A percentile compares a stretch with the other conserved stretches of the same genome.
Conservation (phyloP, 1,284 basidiomycete genomes). For the Hypsizygus ulmarius region DNA sequence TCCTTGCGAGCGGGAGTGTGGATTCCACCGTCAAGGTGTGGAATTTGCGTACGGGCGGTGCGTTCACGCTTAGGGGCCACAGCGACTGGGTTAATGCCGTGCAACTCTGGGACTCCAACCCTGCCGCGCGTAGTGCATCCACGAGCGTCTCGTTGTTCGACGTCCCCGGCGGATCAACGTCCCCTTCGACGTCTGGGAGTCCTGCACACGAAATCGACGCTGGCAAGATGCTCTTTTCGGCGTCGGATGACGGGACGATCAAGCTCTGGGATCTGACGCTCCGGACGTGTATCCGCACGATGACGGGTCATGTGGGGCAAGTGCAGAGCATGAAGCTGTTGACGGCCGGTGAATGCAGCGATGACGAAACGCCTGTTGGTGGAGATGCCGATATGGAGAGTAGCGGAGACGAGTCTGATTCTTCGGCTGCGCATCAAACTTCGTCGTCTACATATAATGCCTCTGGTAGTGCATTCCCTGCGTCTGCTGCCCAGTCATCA, state of each 20-base stretch:
- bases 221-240: constrained; percentile 95
- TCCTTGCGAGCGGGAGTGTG: constrained; percentile 89
- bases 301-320: constrained; percentile 91
- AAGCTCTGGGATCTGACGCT: constrained; percentile 90
- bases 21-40: constrained; percentile 92
- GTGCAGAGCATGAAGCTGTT: constrained; percentile 90
- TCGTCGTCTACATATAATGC: constrained; percentile 1
- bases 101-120: constrained; percentile 84
- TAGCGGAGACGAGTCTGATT: background rate
- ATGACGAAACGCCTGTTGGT: constrained; percentile 29
- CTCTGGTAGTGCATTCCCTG: background rate
- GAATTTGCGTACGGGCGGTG: constrained; percentile 92
- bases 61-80: constrained; percentile 92
- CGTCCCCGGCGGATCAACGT: constrained; percentile 26
- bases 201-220: constrained; percentile 58
- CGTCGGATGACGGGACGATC: constrained; percentile 92
- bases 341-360: constrained; percentile 52
- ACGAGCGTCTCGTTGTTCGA: constrained; percentile 37
- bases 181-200: constrained; percentile 25
- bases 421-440: background rate
- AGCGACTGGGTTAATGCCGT: constrained; percentile 97
- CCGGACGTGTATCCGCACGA: constrained; percentile 81
- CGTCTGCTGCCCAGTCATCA: background rate
- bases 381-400: constrained; percentile 16
- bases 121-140: constrained; percentile 38